Base-by-base conservation (phyloP, 108 stramenopile genomes). In the Cyclotella kingstonii region DNA sequence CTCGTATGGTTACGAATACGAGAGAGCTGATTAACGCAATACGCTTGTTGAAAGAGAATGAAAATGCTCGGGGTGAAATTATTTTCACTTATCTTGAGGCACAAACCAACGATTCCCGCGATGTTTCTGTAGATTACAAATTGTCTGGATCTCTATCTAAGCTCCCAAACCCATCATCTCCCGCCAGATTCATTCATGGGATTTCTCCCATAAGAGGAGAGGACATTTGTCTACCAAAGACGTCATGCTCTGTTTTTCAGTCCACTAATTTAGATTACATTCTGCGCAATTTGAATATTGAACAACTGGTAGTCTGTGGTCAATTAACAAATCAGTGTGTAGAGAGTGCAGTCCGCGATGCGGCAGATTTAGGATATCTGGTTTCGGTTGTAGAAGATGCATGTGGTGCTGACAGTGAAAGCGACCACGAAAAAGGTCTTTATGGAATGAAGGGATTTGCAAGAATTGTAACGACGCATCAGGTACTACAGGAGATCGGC, bases 311-410 rank as follows among this genome's bases (percentile, higher is more conserved):
- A 9, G 54, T 90, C 7, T 60, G 57, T 27, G 89, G 89, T 12
- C 89, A 90, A 53, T 56, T 86, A 38, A 90, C 85, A 34, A 82
- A 90, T 65, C 89, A 90, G 52, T 90, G 85, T 68, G 84, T 90
- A 10, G 82, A 86, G 56, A 72, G 76, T 44, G 82, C 85, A 2
- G 84, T 90, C 18, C 77, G 89, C 31, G 81, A 85, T 73, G 89
- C 84, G 12, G 89, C 89, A 15, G 85, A 90, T 70, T 56, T 86
- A 53, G 89, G 89, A 19, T 90, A 69, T 51, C 56, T 86, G 14
- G 85, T 90, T 1, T 83, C 80, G 23, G 81, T 86, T 3, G 85
- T 83, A 10, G 71, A 90, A 11, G 89, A 90, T 66, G 89, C 89
- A 5, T 90, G 89, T 45, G 85, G 78, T 1, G 81, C 89, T 22